Conservation (phyloP, 257 asterid genomes). For the Sherardia arvensis region DNA sequence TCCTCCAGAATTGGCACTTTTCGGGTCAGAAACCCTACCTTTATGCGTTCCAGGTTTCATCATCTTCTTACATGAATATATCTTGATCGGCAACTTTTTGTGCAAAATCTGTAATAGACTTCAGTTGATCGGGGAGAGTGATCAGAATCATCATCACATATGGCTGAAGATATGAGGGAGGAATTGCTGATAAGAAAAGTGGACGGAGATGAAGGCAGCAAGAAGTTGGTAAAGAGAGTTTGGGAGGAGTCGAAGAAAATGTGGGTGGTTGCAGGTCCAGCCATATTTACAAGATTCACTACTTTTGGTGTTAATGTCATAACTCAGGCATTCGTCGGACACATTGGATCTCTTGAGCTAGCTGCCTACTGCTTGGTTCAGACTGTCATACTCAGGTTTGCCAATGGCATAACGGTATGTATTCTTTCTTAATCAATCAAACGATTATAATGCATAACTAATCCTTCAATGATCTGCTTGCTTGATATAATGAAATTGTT, state of each 20-base stretch:
- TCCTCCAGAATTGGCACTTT: no score
- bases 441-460: no score
- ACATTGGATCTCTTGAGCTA: conserved; percentile 34
- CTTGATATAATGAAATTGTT: no score
- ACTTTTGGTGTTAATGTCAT: conserved; percentile 40
- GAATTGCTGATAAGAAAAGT: conserved; percentile 15
- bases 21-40: not conserved
- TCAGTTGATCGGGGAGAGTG: not conserved
- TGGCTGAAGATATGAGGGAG: conserved; percentile 21
- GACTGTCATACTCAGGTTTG: conserved; percentile 38
- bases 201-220: not conserved
- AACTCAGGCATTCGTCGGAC: conserved; percentile 46
- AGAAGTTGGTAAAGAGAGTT: conserved; percentile 10
- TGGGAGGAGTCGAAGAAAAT: conserved; percentile 34
- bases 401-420: conserved; percentile 37
- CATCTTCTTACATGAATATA: no score
- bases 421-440: not conserved
- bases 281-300: conserved; percentile 36
- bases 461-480: no score
- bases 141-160: no score
- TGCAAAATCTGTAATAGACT: no score
- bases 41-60: no score
- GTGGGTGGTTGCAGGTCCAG: conserved; percentile 46
- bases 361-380: conserved; percentile 50
- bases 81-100: not conserved